Conservation (phyloP, 2,329 filamentous ascomycete species). For the Kalmusia sp. region DNA sequence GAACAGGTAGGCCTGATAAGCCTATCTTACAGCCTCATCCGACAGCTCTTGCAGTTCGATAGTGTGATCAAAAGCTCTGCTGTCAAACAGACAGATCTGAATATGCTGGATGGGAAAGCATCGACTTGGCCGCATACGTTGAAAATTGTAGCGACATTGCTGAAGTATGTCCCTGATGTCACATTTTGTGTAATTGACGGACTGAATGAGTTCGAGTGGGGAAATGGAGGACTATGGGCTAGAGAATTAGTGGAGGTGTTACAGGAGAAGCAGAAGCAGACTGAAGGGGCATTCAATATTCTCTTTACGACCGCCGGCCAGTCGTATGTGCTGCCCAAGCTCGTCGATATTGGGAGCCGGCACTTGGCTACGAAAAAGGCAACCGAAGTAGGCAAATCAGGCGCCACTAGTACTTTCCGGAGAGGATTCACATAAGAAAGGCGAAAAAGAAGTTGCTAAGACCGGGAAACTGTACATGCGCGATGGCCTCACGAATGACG, state of each 20-base stretch:
- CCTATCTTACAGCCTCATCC: conserved; percentile 22
- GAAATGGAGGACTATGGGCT: too few relatives aligned
- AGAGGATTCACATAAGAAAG: too few relatives aligned
- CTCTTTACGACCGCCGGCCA: conserved; percentile 1
- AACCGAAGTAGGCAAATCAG: background rate
- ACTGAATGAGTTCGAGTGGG: too few relatives aligned
- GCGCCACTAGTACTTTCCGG: too few relatives aligned
- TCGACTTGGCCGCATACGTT: too few relatives aligned
- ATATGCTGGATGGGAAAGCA: too few relatives aligned
- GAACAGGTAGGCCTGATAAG: conserved; percentile 21
- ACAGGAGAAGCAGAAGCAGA: background rate
- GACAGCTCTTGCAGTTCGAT: conserved; percentile 22
- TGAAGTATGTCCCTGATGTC: too few relatives aligned
- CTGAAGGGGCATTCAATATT: background rate
- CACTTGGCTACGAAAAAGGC: background rate
- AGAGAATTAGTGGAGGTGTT: background rate
- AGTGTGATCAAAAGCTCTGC: background rate
- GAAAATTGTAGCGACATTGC: too few relatives aligned
- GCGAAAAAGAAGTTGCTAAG: too few relatives aligned
- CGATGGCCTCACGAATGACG: too few relatives aligned
- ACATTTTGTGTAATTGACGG: too few relatives aligned
- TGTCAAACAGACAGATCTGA: background rate
- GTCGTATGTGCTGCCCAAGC: background rate
- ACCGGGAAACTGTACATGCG: too few relatives aligned
- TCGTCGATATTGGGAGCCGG: background rate